Evolutionary conservation across 176 grass and related monocot genomes (phyloP).

Genomic region (Oryza glaberrima): DNA sequence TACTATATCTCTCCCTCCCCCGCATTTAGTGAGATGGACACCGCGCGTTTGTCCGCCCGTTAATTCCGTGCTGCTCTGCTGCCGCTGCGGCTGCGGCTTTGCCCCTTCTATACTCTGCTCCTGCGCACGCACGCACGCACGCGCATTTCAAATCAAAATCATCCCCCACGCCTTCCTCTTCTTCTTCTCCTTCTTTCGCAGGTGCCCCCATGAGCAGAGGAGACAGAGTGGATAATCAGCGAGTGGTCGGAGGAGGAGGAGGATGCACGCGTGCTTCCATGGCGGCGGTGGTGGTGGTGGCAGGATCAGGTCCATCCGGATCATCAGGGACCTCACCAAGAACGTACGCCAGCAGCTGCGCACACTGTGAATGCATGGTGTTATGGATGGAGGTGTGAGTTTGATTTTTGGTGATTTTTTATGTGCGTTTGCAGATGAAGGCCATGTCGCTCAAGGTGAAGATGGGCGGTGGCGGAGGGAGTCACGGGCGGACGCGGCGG

Average conservation of each 20-base stretch:
- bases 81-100: not conserved
- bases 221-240: not conserved
- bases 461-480: not conserved
- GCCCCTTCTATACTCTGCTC: not conserved
- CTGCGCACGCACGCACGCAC: not conserved
- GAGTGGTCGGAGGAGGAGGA: conserved; percentile 29
- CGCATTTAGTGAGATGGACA: conserved; percentile 43
- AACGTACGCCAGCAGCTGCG: conserved; percentile 23
- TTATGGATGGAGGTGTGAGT: not conserved
- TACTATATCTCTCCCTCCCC: not conserved
- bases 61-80: conserved; percentile 45
- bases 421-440: conserved; percentile 46
- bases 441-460: conserved; percentile 50
- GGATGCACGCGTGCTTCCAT: conserved; percentile 64
- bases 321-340: conserved; percentile 51
- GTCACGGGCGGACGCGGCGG: not conserved
- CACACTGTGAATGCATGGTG: no score
- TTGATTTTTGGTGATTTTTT: not conserved
- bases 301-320: conserved; percentile 32
- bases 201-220: not conserved
- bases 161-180: not conserved
- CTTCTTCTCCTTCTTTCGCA: not conserved
- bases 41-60: conserved; percentile 49
- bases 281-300: conserved; percentile 15
- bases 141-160: conserved; percentile 40